These are phyloP conservation scores for Asterella californica DNA, from an alignment of 225 moss, liverwort and hornwort species.

Conservation along the genomic window DNA sequence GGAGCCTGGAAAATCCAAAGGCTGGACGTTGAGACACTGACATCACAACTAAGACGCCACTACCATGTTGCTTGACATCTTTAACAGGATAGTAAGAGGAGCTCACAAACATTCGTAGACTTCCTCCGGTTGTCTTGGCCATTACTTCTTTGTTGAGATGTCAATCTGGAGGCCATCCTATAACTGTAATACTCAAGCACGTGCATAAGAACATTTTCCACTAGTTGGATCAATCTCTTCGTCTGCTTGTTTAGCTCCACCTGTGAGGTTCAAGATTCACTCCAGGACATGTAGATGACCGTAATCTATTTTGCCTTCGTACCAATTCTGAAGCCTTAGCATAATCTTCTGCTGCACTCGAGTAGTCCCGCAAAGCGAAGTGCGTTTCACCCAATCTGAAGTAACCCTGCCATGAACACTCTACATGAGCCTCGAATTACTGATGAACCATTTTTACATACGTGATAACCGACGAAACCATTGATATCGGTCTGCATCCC, in stretches of 20 bases:
- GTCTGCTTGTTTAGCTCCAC: not conserved
- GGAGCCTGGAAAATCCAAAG: constrained; percentile 31
- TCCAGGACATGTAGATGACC: not conserved
- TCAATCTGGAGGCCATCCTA: not conserved
- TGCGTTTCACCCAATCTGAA: constrained; percentile 79
- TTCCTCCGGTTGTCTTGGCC: no score
- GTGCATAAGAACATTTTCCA: not conserved
- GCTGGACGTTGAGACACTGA: not conserved
- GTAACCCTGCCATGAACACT: constrained; percentile 56
- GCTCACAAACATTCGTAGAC: no score
- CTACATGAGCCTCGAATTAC: not conserved
- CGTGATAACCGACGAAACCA: not conserved
- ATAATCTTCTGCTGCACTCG: constrained; percentile 63
- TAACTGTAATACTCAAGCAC: not conserved
- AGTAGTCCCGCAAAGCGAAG: constrained; percentile 58
- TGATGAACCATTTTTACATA: not conserved
- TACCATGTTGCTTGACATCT: not conserved
- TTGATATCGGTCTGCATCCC: not conserved
- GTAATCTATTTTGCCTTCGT: not conserved
- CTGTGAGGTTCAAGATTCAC: not conserved
- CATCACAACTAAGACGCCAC: not conserved
- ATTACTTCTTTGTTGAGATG: not conserved
- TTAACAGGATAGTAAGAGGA: no score
- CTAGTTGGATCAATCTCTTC: not conserved
- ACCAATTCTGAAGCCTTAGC: constrained; percentile 66